These are phyloP conservation scores for Populus hybrid DNA, from an alignment of 441 rosid species.

Conservation along the genomic window DNA sequence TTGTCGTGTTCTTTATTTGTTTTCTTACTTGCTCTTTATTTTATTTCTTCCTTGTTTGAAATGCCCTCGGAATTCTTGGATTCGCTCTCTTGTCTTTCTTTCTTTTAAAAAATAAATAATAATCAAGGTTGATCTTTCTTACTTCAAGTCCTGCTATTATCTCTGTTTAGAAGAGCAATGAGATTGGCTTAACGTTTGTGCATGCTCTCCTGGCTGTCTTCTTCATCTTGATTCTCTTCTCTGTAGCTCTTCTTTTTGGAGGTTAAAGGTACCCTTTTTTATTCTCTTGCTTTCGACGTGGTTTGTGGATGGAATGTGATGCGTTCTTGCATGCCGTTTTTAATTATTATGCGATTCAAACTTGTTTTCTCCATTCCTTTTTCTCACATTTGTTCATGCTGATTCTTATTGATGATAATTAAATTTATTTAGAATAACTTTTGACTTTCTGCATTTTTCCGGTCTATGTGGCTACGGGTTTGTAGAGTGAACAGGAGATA, in stretches of 20 bases:
- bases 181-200: too few relatives aligned
- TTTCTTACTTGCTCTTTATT: neutral
- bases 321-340: neutral
- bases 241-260: too few relatives aligned
- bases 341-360: neutral
- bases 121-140: too few relatives aligned
- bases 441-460: neutral
- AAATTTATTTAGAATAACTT: too few relatives aligned
- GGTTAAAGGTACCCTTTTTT: too few relatives aligned
- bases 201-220: too few relatives aligned
- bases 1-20: neutral
- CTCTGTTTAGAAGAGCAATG: neutral
- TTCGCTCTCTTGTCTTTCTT: neutral
- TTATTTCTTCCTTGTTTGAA: neutral
- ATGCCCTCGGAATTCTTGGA: neutral
- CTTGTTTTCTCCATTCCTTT: neutral
- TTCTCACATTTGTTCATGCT: neutral
- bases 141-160: too few relatives aligned
- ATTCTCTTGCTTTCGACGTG: neutral
- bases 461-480: neutral
- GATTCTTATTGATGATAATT: neutral
- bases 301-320: neutral
- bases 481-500: neutral
- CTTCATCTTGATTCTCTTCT: too few relatives aligned
- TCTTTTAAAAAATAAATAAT: neutral